Evolutionary conservation across 306 rosid genomes (phyloP).

Genomic region (Vigna radiata): DNA sequence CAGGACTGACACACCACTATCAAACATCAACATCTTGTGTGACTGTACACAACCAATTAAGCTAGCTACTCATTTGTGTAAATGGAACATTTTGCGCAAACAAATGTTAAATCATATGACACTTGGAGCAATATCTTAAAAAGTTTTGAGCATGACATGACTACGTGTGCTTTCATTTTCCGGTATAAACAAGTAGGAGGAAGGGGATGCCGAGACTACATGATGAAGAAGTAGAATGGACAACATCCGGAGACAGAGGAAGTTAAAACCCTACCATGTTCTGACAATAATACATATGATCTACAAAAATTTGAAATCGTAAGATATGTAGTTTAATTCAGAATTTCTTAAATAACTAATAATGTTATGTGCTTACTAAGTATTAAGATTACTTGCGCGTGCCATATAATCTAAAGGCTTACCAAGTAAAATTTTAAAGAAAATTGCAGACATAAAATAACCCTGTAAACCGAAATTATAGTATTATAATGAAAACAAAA

Average conservation of each 20-base stretch:
- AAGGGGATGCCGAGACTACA: conserved; percentile 2
- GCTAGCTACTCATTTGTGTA: conserved; percentile 53
- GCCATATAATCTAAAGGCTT: not conserved
- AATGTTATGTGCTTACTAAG: not conserved
- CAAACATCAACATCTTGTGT: conserved; percentile 16
- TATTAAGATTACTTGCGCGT: no score
- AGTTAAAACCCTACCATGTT: conserved; percentile 22
- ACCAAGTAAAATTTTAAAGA: no score
- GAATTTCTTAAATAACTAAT: not conserved
- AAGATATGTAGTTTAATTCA: not conserved
- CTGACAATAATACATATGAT: conserved; percentile 7
- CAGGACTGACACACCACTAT: conserved; percentile 17
- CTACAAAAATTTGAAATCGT: not conserved
- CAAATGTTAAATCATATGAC: conserved; percentile 32
- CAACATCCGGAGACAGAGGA: conserved; percentile 43
- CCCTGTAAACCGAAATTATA: not conserved
- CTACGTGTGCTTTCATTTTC: conserved; percentile 23
- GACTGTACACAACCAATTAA: conserved; percentile 26
- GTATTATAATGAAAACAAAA: not conserved
- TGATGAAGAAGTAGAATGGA: conserved; percentile 38
- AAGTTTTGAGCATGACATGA: conserved; percentile 17
- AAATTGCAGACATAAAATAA: not conserved
- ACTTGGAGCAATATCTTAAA: conserved; percentile 32
- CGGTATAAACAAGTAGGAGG: not conserved
- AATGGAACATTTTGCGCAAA: conserved; percentile 53